Evolutionary conservation across 805 yeast species (phyloP).

Genomic region (Jamesozyma spencerorum): DNA sequence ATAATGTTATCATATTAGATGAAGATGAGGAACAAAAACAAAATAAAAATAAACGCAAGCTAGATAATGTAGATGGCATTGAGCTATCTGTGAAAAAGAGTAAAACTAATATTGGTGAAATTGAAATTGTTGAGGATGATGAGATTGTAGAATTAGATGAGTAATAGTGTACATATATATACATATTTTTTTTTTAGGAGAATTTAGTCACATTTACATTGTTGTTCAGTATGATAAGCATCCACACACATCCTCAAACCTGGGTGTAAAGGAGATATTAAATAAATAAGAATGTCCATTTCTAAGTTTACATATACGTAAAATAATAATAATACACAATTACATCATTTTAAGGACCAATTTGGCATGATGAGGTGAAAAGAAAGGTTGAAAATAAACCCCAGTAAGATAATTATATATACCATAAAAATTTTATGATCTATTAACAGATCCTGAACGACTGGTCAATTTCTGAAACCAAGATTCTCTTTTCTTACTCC

Average conservation of each 20-base stretch:
- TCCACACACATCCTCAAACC: too few relatives aligned
- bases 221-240: too few relatives aligned
- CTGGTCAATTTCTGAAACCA: slow-evolving; percentile 41
- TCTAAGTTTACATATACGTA: too few relatives aligned
- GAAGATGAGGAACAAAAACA: slow-evolving; percentile 5
- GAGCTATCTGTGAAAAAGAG: neutral
- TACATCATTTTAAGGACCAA: too few relatives aligned
- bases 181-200: neutral
- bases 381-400: too few relatives aligned
- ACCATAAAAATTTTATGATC: slow-evolving; percentile 7
- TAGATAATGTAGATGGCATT: neutral
- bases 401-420: too few relatives aligned
- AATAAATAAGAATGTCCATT: too few relatives aligned
- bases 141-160: slow-evolving; percentile 4
- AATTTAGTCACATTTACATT: too few relatives aligned
- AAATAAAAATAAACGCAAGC: slow-evolving; percentile 10
- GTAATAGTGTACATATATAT: neutral
- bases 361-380: too few relatives aligned
- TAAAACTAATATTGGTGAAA: slow-evolving; percentile 1
- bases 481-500: slow-evolving; percentile 30
- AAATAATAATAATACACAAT: too few relatives aligned
- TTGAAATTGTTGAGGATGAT: slow-evolving; percentile 5
- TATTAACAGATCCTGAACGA: slow-evolving; percentile 23
- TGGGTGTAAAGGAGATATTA: too few relatives aligned
- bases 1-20: neutral